Evolutionary conservation across 2,329 filamentous ascomycete species (phyloP), one percentile per base, ranked within the genome.

Genomic region (Colletotrichum euphorbiae): DNA sequence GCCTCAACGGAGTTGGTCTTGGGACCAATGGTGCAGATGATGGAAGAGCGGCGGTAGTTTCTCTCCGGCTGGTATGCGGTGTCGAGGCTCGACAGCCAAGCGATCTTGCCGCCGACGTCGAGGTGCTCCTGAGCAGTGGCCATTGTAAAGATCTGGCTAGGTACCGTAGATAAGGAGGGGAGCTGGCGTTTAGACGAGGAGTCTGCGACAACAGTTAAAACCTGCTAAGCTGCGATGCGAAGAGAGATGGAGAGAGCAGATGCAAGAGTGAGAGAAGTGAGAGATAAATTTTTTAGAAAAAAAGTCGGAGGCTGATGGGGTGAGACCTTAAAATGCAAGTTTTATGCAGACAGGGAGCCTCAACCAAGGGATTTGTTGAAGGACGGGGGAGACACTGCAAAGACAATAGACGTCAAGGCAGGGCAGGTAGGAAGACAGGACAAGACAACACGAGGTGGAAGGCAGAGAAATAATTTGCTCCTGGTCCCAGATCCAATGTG

Each of bases 1-100:
- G 94, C 94, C 85, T 98, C 93, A 67, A 94, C 91, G 42, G 93
- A 97, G 88, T 99, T 99, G 76, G 96, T 99, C 91, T 98, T 99
- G 79, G 96, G 96, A 71, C 96, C 96, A 80, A 99, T 98, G 76
- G 96, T 98, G 86, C 95, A 94, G 83, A 99, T 98, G 85, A 99
- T 99, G 78, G 94, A 97, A 71, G 95, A 97, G 75, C 96, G 91
- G 78, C 96, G 93, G 84, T 96, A 97, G 86, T 97, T 94, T 83
- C 91, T 93, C 76, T 91, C 88, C 65, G 95, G 94, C 75, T 88
- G 86, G 84, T 91, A 94, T 79, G 96, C 92, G 73, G 95, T 98
- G 85, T 98, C 91, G 78, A 99, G 92, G 71, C 82, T 81, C 70
- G 87, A 84, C 70, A 90, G 83, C 89, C 89, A 91, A 77, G 86